These are phyloP conservation scores for Juglanconis sp. DNA, from an alignment of 2,329 filamentous ascomycete species.

Conservation along the genomic window DNA sequence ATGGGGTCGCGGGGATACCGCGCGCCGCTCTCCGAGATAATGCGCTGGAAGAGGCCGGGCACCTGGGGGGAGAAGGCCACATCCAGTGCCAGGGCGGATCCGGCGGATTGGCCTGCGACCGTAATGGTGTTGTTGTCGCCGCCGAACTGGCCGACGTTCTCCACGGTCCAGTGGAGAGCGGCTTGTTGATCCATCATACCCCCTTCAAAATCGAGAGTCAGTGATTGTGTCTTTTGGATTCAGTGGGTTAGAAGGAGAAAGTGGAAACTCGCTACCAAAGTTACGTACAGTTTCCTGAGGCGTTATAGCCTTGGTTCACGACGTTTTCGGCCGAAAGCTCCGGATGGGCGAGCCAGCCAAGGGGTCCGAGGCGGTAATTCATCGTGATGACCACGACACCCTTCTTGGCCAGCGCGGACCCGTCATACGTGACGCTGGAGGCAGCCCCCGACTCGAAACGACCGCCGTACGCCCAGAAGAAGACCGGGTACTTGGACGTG, in stretches of 20 bases:
- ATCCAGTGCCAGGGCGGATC: slow-evolving; percentile 49
- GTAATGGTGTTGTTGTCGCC: slow-evolving; percentile 66
- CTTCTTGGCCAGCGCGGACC: slow-evolving; percentile 53
- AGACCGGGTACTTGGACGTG: slow-evolving; percentile 36
- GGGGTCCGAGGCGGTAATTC: slow-evolving; percentile 73
- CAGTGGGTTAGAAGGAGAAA: too few relatives aligned
- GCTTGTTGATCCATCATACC: slow-evolving; percentile 69
- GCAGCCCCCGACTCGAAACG: slow-evolving; percentile 44
- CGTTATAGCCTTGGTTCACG: not conserved
- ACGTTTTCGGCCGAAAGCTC: slow-evolving; percentile 38
- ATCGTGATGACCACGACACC: slow-evolving; percentile 69
- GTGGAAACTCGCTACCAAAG: not conserved
- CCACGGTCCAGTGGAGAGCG: slow-evolving; percentile 66
- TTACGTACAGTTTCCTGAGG: slow-evolving; percentile 50
- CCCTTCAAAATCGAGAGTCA: slow-evolving; percentile 23
- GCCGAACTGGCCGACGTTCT: slow-evolving; percentile 64
- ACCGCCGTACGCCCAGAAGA: slow-evolving; percentile 42
- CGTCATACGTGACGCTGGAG: slow-evolving; percentile 47
- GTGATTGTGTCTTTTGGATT: too few relatives aligned
- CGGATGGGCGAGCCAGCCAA: slow-evolving; percentile 66
- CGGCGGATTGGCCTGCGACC: slow-evolving; percentile 66
- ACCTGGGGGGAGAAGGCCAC: not conserved
- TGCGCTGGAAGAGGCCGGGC: slow-evolving; percentile 23
- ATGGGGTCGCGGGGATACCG: slow-evolving; percentile 27
- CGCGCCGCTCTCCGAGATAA: slow-evolving; percentile 31